These are phyloP conservation scores for Diutina sp. DNA, from an alignment of 1,139 yeast species.

Conservation along the genomic window DNA sequence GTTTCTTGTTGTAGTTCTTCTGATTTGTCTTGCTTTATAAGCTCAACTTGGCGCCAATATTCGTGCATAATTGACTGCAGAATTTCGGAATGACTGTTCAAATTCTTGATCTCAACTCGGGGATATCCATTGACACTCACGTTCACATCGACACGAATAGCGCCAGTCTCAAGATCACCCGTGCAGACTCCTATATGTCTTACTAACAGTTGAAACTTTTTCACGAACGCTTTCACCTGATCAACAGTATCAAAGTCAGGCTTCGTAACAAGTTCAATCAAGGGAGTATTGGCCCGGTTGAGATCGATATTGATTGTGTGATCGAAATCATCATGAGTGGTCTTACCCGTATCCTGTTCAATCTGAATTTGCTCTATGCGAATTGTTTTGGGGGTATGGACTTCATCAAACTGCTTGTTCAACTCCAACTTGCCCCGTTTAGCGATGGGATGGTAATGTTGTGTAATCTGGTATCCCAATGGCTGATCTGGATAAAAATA, in stretches of 20 bases:
- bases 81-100: slow-evolving; percentile 77
- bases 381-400: slow-evolving; percentile 25
- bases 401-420: slow-evolving; percentile 31
- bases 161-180: slow-evolving; percentile 89
- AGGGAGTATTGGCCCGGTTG: slow-evolving; percentile 76
- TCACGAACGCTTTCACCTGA: slow-evolving; percentile 68
- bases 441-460: slow-evolving; percentile 74
- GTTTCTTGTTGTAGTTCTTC: slow-evolving; percentile 53
- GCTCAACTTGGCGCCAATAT: slow-evolving; percentile 48
- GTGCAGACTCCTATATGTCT: slow-evolving; percentile 62
- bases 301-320: slow-evolving; percentile 49
- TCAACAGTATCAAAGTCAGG: slow-evolving; percentile 68
- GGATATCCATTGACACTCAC: slow-evolving; percentile 60
- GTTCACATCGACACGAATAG: slow-evolving; percentile 91
- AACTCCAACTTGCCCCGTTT: slow-evolving; percentile 45
- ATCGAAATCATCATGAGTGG: slow-evolving; percentile 40
- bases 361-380: slow-evolving; percentile 66
- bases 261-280: slow-evolving; percentile 81
- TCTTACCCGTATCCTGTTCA: slow-evolving; percentile 91
- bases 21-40: slow-evolving; percentile 14
- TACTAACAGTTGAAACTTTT: slow-evolving; percentile 65
- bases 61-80: slow-evolving; percentile 68
- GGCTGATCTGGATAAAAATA: slow-evolving; percentile 97
- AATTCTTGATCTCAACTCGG: slow-evolving; percentile 79
- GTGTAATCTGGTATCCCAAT: slow-evolving; percentile 90